phyloP scores from a whole-genome alignment of 2,329 filamentous ascomycete species.

The Chrysosporium keratinophilum region DNA sequence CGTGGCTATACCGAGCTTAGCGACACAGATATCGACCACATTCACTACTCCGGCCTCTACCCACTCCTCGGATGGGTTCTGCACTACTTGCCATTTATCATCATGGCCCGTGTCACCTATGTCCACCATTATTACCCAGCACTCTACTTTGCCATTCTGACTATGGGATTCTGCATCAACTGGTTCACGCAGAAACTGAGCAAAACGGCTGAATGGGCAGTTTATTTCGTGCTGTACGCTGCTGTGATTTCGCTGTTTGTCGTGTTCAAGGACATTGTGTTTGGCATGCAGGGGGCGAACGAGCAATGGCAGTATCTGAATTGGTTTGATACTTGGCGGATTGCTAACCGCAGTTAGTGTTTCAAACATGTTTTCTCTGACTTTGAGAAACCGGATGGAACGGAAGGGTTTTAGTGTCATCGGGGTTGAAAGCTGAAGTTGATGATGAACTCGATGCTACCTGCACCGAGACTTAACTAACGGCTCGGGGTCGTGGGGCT shows the following conservation, averaged over 20 bases:
- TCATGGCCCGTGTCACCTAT: slow-evolving; percentile 98
- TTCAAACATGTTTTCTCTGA: background rate
- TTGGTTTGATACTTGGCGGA: slow-evolving; percentile 83
- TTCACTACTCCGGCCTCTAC: slow-evolving; percentile 88
- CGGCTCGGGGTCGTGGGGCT: background rate
- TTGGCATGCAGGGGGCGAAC: slow-evolving; percentile 83
- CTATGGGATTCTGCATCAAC: slow-evolving; percentile 77
- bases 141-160: slow-evolving; percentile 90
- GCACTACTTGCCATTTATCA: slow-evolving; percentile 88
- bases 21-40: slow-evolving; percentile 73
- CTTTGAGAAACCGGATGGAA: background rate
- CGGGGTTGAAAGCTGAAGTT: too few species aligned
- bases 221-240: slow-evolving; percentile 67
- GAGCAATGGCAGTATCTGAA: slow-evolving; percentile 82
- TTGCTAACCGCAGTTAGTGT: slow-evolving; percentile 50
- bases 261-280: slow-evolving; percentile 86
- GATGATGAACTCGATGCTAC: background rate
- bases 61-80: slow-evolving; percentile 89
- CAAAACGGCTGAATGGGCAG: slow-evolving; percentile 51
- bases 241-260: slow-evolving; percentile 72
- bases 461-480: background rate
- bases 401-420: background rate
- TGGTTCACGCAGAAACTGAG: slow-evolving; percentile 63
- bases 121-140: slow-evolving; percentile 99
- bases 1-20: slow-evolving; percentile 80